Percentiles rank a stretch among this genome's conserved stretches.
These are phyloP conservation scores for Sapria himalayana DNA, from an alignment of 345 rosid species.

Conservation along the genomic window DNA sequence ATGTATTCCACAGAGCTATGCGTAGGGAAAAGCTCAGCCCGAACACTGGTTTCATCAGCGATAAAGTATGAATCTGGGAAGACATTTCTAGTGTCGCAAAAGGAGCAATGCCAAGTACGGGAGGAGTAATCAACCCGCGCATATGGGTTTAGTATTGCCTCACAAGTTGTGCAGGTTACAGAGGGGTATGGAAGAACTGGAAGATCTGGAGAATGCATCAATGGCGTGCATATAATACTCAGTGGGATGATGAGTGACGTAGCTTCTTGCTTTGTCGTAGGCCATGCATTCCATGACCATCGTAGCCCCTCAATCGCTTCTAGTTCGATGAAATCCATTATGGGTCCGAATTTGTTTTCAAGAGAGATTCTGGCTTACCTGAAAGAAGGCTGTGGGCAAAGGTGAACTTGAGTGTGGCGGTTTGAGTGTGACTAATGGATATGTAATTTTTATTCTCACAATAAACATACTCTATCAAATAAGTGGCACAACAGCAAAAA, in stretches of 20 bases:
- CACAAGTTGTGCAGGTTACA: constrained; percentile 41
- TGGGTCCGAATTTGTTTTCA: neutral
- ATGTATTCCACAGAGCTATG: constrained; percentile 66
- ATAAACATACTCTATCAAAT: too few species aligned
- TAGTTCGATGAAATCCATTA: constrained; percentile 72
- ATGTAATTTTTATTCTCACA: too few species aligned
- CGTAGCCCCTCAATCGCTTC: constrained; percentile 87
- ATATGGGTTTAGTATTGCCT: constrained; percentile 66
- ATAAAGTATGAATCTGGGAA: constrained; percentile 67
- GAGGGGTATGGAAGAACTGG: constrained; percentile 80
- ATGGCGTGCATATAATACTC: constrained; percentile 65
- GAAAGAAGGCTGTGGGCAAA: too few species aligned
- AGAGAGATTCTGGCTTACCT: neutral
- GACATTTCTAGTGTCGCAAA: constrained; percentile 37
- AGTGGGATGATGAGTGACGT: constrained; percentile 48
- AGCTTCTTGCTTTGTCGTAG: constrained; percentile 40
- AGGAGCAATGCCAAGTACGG: constrained; percentile 79
- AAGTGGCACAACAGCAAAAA: too few species aligned
- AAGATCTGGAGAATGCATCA: constrained; percentile 62
- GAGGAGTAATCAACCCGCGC: constrained; percentile 78
- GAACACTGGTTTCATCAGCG: constrained; percentile 61
- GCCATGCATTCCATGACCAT: constrained; percentile 99
- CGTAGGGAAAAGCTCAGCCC: constrained; percentile 95
- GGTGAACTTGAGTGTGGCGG: too few species aligned
- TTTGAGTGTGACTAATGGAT: too few species aligned